Evolutionary conservation across 2,329 filamentous ascomycete genomes (phyloP).

Genomic region (Neonectria hederae): DNA sequence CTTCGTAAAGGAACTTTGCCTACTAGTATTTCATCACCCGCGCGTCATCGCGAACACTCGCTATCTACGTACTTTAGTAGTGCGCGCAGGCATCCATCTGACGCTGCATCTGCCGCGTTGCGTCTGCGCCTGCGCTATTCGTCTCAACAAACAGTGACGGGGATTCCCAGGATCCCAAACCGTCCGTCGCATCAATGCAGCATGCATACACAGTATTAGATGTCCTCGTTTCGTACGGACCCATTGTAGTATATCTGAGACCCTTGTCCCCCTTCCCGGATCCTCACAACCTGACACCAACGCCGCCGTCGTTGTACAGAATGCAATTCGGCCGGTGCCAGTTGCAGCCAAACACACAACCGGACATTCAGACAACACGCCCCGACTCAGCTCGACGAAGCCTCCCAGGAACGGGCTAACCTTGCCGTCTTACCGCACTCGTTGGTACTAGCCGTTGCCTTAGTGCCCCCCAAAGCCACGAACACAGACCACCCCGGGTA

Average conservation of each 20-base stretch:
- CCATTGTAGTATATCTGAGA: slow-evolving; percentile 25
- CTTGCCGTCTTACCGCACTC: not conserved
- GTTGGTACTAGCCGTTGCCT: not conserved
- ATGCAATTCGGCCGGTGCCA: not conserved
- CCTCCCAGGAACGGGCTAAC: not conserved
- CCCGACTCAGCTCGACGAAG: not conserved
- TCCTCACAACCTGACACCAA: slow-evolving; percentile 13
- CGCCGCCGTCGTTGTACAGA: slow-evolving; percentile 19
- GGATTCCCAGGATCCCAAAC: not conserved
- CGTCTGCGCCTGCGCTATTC: slow-evolving; percentile 17
- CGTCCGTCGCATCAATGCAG: not conserved
- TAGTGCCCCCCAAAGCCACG: not conserved
- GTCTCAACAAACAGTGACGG: slow-evolving; percentile 11
- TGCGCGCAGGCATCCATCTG: slow-evolving; percentile 5
- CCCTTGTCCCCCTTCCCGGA: slow-evolving; percentile 6
- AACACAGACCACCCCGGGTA: not conserved
- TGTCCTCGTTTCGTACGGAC: not conserved
- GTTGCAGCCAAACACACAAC: not conserved
- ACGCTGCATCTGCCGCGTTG: slow-evolving; percentile 5
- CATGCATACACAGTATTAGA: not conserved
- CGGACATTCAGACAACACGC: not conserved
- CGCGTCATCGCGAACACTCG: not conserved
- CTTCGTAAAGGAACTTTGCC: not conserved
- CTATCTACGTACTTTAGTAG: too few species aligned
- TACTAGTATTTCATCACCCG: slow-evolving; percentile 1